phyloP scores from a whole-genome alignment of 2,329 filamentous ascomycete genomes.

The Neonectria punicea region DNA sequence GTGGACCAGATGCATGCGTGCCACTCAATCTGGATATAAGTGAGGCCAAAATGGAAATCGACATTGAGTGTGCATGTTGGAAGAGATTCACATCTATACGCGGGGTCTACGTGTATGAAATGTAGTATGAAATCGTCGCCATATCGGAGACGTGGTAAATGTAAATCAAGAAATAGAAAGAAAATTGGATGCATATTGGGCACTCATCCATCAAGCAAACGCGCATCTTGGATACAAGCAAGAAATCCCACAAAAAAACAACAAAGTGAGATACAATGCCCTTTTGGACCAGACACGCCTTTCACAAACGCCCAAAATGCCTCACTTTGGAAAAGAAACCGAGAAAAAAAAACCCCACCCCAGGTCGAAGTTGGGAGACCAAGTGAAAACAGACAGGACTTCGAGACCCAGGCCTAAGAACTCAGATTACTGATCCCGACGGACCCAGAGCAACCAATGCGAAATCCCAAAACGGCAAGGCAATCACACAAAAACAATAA shows the following conservation, averaged over 20 bases:
- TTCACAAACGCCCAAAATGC: not conserved
- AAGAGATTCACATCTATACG: not conserved
- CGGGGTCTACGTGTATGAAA: not conserved
- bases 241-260: no score
- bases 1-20: constrained; percentile 38
- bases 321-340: not conserved
- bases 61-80: not conserved
- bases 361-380: constrained; percentile 7
- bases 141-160: not conserved
- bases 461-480: constrained; percentile 5
- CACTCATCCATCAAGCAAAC: not conserved
- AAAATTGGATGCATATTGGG: not conserved
- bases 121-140: no score
- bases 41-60: constrained; percentile 6
- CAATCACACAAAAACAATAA: constrained; percentile 11
- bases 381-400: constrained; percentile 9
- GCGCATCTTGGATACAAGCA: no score
- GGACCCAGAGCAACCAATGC: not conserved
- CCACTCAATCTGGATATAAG: constrained; percentile 26
- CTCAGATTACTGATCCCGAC: not conserved
- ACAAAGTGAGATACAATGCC: not conserved
- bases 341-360: constrained; percentile 30
- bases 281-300: no score
- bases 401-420: not conserved
- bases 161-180: no score